These are phyloP conservation scores for Prunus campanulata DNA, from an alignment of 306 rosid species.

Conservation along the genomic window DNA sequence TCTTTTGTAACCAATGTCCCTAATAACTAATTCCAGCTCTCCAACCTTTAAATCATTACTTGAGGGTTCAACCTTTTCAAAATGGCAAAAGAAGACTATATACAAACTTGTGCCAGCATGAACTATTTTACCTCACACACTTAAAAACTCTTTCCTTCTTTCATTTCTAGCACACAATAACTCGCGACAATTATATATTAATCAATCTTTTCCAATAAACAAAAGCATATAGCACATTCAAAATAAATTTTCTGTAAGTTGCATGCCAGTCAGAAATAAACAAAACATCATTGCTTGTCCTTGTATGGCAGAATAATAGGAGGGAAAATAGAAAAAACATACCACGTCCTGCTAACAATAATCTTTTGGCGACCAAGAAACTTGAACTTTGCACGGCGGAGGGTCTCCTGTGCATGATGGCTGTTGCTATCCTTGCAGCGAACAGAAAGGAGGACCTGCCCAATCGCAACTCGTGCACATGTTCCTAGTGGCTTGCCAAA, in stretches of 20 bases:
- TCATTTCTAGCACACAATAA: too few species aligned
- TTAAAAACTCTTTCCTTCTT: too few species aligned
- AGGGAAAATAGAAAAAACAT: slow-evolving; percentile 7
- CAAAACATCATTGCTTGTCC: neutral
- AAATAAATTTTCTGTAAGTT: neutral
- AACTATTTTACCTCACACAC: too few species aligned
- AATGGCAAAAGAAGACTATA: too few species aligned
- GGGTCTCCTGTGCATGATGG: slow-evolving; percentile 82
- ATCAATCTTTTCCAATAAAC: too few species aligned
- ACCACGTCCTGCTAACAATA: slow-evolving; percentile 82
- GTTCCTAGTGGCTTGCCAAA: slow-evolving; percentile 80
- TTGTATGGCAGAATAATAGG: too few species aligned
- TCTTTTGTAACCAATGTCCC: neutral
- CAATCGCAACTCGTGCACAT: slow-evolving; percentile 77
- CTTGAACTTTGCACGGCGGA: slow-evolving; percentile 82
- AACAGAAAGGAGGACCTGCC: slow-evolving; percentile 79
- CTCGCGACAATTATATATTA: too few species aligned
- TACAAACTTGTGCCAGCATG: too few species aligned
- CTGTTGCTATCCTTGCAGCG: slow-evolving; percentile 70
- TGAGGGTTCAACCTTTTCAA: too few species aligned
- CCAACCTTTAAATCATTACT: too few species aligned
- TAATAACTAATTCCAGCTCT: neutral
- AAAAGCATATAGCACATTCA: neutral
- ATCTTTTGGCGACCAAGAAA: slow-evolving; percentile 84
- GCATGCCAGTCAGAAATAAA: neutral